Evolutionary conservation across 768 basidiomycete species (phyloP).

Genomic region (Boletus fagicola): DNA sequence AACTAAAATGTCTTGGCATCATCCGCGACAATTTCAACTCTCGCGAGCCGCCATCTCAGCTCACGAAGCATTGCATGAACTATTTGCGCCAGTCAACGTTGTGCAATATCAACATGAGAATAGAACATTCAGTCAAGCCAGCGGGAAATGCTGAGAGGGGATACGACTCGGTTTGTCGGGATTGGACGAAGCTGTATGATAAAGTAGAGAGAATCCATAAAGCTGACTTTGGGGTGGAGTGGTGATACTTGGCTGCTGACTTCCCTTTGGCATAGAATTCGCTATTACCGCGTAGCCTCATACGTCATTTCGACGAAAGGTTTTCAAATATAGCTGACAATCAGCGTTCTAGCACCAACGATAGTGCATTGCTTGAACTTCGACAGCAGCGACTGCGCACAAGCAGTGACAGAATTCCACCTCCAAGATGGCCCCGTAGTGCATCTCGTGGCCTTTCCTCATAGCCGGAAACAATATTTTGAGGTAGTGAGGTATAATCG

Average conservation of each 20-base stretch:
- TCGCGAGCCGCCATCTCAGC: background rate
- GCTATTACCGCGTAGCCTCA: background rate
- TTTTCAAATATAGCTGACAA: background rate
- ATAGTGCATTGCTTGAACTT: background rate
- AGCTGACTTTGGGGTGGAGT: background rate
- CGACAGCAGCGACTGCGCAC: background rate
- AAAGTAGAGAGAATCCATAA: conserved; percentile 11
- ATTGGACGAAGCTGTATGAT: conserved; percentile 12
- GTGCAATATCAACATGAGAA: conserved; percentile 13
- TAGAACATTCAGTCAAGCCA: conserved; percentile 10
- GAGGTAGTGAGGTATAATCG: background rate
- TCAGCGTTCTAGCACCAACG: background rate
- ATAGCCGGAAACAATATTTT: background rate
- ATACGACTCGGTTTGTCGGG: conserved; percentile 11
- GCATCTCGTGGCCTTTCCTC: background rate
- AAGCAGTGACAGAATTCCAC: background rate
- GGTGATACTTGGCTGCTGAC: background rate
- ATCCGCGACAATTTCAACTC: background rate
- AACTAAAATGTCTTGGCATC: conserved; percentile 13
- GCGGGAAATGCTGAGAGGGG: conserved; percentile 9
- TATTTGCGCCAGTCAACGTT: conserved; percentile 5
- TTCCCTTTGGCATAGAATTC: too few species aligned
- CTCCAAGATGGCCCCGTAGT: background rate
- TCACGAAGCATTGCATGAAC: background rate
- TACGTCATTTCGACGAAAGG: background rate